Conservation (phyloP, 139 green algal species). For the Closterium sp. region DNA sequence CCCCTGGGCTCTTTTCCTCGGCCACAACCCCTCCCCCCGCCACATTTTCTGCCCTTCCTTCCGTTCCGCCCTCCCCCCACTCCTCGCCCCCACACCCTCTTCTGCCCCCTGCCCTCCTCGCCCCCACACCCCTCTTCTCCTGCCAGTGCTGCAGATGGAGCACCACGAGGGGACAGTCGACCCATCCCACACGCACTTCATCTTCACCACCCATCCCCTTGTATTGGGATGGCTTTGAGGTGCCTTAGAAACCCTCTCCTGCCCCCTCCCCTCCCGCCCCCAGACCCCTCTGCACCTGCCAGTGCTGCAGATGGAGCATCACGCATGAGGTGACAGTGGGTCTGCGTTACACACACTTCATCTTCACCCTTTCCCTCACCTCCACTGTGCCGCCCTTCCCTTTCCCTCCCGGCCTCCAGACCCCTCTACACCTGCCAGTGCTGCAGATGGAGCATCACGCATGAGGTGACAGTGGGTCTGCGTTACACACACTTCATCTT, state of each 20-base stretch:
- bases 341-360: too few relatives aligned
- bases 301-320: not conserved
- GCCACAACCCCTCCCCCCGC: not conserved
- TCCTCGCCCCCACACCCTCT: not conserved
- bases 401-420: not conserved
- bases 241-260: too few relatives aligned
- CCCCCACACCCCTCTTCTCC: conserved; percentile 4
- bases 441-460: not conserved
- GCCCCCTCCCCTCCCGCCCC: too few relatives aligned
- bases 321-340: not conserved
- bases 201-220: too few relatives aligned
- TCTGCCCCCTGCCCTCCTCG: too few relatives aligned
- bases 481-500: not conserved
- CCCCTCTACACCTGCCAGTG: not conserved
- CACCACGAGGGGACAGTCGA: conserved; percentile 19
- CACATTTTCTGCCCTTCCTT: not conserved
- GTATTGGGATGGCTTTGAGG: too few relatives aligned
- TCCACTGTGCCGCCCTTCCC: too few relatives aligned
- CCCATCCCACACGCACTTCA: too few relatives aligned
- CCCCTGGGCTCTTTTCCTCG: not conserved
- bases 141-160: conserved; percentile 29
- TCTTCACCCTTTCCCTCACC: too few relatives aligned
- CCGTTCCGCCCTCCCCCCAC: not conserved
- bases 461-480: not conserved
- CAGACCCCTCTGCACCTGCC: not conserved